Conservation (phyloP, 2,329 filamentous ascomycete genomes). For the Calonectria naviculata region DNA sequence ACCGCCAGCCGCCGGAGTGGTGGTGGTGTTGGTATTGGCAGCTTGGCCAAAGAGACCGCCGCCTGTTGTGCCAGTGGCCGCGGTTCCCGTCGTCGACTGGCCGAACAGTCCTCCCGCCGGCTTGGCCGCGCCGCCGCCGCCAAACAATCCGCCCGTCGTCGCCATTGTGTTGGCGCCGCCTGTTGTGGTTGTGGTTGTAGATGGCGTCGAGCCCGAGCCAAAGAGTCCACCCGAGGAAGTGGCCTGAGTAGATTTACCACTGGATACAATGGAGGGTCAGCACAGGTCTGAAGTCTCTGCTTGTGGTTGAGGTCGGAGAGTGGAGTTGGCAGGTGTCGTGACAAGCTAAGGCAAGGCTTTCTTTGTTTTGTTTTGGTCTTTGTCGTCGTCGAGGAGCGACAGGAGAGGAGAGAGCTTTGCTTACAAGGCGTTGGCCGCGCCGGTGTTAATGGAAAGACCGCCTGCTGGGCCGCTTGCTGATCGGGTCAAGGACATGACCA, state of each 20-base stretch:
- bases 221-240: slow-evolving; percentile 51
- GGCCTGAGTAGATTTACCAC: slow-evolving; percentile 44
- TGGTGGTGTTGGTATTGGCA: slow-evolving; percentile 35
- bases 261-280: slow-evolving; percentile 31
- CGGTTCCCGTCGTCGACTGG: slow-evolving; percentile 34
- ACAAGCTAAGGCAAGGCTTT: slow-evolving; percentile 6
- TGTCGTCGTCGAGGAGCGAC: slow-evolving; percentile 15
- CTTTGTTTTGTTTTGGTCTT: slow-evolving; percentile 12
- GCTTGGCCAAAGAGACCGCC: slow-evolving; percentile 47
- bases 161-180: slow-evolving; percentile 47
- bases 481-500: slow-evolving; percentile 62
- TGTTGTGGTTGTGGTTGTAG: slow-evolving; percentile 40
- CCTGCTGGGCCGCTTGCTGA: slow-evolving; percentile 70
- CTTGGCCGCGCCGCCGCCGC: slow-evolving; percentile 34
- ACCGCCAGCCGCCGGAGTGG: slow-evolving; percentile 38
- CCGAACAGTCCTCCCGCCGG: slow-evolving; percentile 45
- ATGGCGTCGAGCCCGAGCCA: slow-evolving; percentile 43
- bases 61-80: slow-evolving; percentile 31
- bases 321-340: slow-evolving; percentile 15
- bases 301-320: slow-evolving; percentile 3
- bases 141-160: slow-evolving; percentile 45
- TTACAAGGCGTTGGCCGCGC: slow-evolving; percentile 64
- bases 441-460: slow-evolving; percentile 73
- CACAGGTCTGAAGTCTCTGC: slow-evolving; percentile 15
- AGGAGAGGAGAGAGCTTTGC: slow-evolving; percentile 35